Evolutionary conservation across 257 asterid genomes (phyloP).

Genomic region (Solanum pennellii): DNA sequence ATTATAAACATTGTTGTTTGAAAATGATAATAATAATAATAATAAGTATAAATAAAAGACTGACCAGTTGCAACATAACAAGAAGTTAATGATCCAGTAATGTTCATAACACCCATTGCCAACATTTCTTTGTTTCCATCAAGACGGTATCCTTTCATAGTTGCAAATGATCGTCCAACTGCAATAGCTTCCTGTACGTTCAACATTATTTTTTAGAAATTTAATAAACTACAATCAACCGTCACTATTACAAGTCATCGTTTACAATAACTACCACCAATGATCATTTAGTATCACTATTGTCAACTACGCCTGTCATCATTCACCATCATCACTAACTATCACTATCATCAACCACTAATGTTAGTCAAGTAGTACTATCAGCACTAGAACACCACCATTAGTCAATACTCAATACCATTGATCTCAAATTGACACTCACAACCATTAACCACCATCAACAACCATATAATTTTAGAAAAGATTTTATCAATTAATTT

Average conservation of each 20-base stretch:
- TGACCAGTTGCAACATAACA: constrained; percentile 39
- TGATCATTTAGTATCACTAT: neutral
- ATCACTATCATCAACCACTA: neutral
- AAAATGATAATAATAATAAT: neutral
- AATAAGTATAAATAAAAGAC: neutral
- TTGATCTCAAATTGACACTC: neutral
- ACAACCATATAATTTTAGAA: neutral
- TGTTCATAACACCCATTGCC: constrained; percentile 31
- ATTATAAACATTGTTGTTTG: neutral
- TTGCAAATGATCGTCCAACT: constrained; percentile 33
- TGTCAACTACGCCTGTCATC: neutral
- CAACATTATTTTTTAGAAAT: neutral
- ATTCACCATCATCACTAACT: neutral
- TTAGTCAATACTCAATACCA: neutral
- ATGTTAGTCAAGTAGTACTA: neutral
- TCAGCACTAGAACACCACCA: neutral
- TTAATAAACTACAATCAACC: neutral
- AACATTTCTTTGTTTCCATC: constrained; percentile 43
- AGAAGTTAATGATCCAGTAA: constrained; percentile 33
- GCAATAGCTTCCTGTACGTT: constrained; percentile 33
- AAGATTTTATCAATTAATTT: neutral
- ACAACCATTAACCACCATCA: neutral
- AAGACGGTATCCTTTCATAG: constrained; percentile 24
- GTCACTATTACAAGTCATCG: neutral
- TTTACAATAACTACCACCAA: neutral